These are phyloP conservation scores for Gossypium laxum DNA, from an alignment of 441 rosid genomes.

Conservation along the genomic window DNA sequence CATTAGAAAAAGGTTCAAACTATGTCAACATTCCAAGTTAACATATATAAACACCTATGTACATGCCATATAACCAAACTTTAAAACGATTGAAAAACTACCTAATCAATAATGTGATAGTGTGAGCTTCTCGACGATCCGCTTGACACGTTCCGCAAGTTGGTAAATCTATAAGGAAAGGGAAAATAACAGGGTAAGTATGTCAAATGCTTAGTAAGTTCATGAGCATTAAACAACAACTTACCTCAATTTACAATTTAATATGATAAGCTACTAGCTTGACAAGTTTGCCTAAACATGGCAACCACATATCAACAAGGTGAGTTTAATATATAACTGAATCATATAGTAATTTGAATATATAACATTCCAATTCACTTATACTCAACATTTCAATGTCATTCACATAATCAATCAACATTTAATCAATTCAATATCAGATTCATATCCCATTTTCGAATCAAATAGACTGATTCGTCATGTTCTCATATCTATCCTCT, in stretches of 20 bases:
- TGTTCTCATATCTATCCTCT: neutral
- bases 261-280: neutral
- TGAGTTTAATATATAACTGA: neutral
- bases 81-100: no score
- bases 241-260: no score
- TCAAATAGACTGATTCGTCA: neutral
- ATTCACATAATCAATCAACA: neutral
- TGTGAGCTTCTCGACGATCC: no score
- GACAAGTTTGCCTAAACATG: neutral
- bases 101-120: no score
- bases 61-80: no score
- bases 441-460: no score
- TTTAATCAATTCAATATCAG: no score
- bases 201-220: neutral
- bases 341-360: neutral
- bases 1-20: no score
- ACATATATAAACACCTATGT: no score
- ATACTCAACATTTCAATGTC: neutral
- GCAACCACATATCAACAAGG: neutral
- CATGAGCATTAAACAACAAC: neutral
- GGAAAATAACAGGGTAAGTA: neutral
- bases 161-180: neutral
- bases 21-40: no score
- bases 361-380: neutral
- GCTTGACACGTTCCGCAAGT: neutral